These are phyloP conservation scores for Lichtheimia corymbifera DNA, from an alignment of 371 early-diverging fungal genomes.

Conservation along the genomic window DNA sequence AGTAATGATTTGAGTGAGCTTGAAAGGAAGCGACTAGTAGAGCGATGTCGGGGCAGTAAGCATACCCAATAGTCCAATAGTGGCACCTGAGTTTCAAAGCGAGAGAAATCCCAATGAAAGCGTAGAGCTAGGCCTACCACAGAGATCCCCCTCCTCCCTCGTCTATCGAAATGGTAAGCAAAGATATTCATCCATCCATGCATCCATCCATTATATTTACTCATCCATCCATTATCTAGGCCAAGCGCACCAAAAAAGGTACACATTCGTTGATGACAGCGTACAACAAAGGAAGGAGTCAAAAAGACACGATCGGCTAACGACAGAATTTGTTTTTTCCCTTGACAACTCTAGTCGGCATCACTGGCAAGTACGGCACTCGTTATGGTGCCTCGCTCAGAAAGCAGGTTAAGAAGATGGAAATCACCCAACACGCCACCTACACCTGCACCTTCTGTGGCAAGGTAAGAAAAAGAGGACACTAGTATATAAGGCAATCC, in stretches of 20 bases:
- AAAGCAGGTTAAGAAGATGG: conserved; percentile 99
- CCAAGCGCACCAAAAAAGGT: conserved; percentile 98
- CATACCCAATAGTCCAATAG: not conserved
- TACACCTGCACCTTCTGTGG: conserved; percentile 99
- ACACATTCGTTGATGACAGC: not conserved
- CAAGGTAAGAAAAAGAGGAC: conserved; percentile 55
- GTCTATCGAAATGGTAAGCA: conserved; percentile 11
- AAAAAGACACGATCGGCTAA: not conserved
- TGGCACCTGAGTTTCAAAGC: not conserved
- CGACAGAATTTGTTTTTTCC: not conserved
- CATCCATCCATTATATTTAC: conserved; percentile 7
- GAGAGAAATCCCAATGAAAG: not conserved
- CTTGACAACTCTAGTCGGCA: conserved; percentile 75
- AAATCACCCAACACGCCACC: conserved; percentile 99
- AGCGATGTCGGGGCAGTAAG: not conserved
- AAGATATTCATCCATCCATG: conserved; percentile 7
- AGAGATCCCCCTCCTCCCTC: conserved; percentile 2
- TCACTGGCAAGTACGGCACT: conserved; percentile 99
- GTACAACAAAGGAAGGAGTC: not conserved
- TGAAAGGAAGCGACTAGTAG: not conserved
- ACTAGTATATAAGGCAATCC: not conserved
- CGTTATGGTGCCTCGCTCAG: conserved; percentile 99
- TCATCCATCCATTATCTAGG: conserved; percentile 46
- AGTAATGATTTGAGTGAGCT: not conserved
- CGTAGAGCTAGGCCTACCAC: not conserved